phyloP scores from a whole-genome alignment of 495 filamentous ascomycete genomes.

The Neurospora sp. region DNA sequence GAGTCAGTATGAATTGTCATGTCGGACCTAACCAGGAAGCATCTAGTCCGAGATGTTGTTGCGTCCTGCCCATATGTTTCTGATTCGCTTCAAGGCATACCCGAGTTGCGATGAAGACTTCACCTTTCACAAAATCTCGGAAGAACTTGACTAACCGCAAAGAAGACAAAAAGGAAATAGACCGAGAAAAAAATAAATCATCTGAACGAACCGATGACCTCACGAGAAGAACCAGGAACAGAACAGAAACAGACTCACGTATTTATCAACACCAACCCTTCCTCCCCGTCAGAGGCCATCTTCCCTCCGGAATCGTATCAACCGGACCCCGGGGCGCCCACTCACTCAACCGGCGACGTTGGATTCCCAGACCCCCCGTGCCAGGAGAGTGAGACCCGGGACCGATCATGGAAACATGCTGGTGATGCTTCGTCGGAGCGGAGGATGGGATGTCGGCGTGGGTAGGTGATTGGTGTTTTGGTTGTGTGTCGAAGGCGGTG shows the following conservation, averaged over 20 bases:
- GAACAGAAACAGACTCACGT: not conserved
- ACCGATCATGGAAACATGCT: not conserved
- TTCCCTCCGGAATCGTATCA: no score
- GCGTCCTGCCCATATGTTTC: not conserved
- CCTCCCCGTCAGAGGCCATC: no score
- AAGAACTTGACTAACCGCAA: not conserved
- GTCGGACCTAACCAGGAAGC: not conserved
- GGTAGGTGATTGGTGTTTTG: no score
- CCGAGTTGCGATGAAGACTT: not conserved
- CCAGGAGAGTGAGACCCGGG: no score
- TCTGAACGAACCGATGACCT: not conserved
- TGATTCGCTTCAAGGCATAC: not conserved
- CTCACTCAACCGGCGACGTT: no score
- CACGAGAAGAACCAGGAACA: not conserved
- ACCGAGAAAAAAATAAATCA: not conserved
- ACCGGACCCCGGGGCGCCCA: no score
- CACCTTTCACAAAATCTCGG: not conserved
- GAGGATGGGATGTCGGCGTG: no score
- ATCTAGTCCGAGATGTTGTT: not conserved
- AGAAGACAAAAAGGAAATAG: not conserved
- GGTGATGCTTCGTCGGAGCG: no score
- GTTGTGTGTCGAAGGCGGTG: no score
- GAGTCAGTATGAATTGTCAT: not conserved
- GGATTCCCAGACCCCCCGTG: no score
- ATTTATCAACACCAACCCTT: not conserved